phyloP scores from a whole-genome alignment of 371 early-diverging fungal species.

The Chytridium lagenaria region DNA sequence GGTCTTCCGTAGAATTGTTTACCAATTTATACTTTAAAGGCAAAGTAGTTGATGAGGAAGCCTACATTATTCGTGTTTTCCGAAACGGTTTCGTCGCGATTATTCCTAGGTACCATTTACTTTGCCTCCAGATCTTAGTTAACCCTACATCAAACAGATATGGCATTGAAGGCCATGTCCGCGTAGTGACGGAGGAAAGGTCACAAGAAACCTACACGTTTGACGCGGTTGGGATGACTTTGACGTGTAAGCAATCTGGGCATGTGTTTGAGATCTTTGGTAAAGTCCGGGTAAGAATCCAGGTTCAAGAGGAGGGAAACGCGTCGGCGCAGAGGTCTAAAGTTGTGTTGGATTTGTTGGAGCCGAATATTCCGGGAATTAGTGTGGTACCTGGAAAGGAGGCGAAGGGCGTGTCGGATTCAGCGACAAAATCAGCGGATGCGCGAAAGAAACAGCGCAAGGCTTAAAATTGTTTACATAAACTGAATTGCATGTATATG shows the following conservation, averaged over 20 bases:
- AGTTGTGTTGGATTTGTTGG: conserved; percentile 59
- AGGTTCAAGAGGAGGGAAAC: conserved; percentile 73
- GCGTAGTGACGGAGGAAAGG: conserved; percentile 47
- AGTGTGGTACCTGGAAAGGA: too few relatives aligned
- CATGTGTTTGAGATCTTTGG: conserved; percentile 74
- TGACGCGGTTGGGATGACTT: conserved; percentile 28
- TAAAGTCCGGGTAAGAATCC: conserved; percentile 75
- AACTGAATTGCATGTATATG: too few relatives aligned
- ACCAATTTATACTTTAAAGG: conserved; percentile 93
- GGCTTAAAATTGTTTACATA: too few relatives aligned
- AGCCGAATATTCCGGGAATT: conserved; percentile 63
- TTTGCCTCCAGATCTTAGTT: background rate
- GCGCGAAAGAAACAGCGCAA: too few relatives aligned
- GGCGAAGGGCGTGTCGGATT: too few relatives aligned
- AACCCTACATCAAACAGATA: conserved; percentile 51
- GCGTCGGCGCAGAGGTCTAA: conserved; percentile 43
- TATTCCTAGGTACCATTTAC: conserved; percentile 69
- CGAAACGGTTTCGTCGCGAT: conserved; percentile 93
- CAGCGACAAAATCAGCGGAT: too few relatives aligned
- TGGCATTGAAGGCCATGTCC: conserved; percentile 93
- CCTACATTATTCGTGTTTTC: conserved; percentile 86
- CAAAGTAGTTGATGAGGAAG: conserved; percentile 82
- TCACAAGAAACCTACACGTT: conserved; percentile 11
- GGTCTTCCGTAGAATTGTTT: conserved; percentile 93
- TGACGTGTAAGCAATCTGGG: conserved; percentile 47